Base-by-base conservation (phyloP, 2,329 filamentous ascomycete genomes). In the Venturia carpophila region DNA sequence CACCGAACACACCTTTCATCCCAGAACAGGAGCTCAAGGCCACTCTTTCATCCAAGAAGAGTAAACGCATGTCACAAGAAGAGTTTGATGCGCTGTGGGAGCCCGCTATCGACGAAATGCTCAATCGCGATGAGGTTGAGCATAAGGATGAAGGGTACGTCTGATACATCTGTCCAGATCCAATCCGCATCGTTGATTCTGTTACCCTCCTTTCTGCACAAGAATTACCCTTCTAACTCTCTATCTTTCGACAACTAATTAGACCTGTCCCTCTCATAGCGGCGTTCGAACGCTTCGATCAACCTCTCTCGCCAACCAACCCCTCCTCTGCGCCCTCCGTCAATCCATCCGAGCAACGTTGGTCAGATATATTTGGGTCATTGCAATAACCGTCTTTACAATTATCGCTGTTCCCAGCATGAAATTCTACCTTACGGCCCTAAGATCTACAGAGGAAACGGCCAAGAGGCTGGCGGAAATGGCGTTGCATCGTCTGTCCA, bases 71-170 rank as follows among this genome's bases (percentile, higher is more conserved):
- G 84, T 90, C 83, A 68, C 87, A 92, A 71, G 83, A 89, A 52
- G 93, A 97, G 73, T 97, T 99, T 72, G 91, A 97, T 69, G 91
- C 96, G 66, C 84, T 99, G 9, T 94, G 90, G 85, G 79, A 80
- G 37, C 84, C 84, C 67, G 90, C 90, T 2, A 83, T 92, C 65
- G 87, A 87, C 21, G 90, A 92, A 70, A 84, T 92, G 63, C 82
- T 82, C 47, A 76, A 78, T 24, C 79, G 83, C 63, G 86, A 89
- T 58, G 86, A 89, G 73, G 76, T 88, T 55, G 75, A 83, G 24
- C 80, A 79, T 69, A 80, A 77, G 55, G 78, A 79, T 56, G 80
- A 85, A 72, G 79, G 79, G 86, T 87, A 83, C 84, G 84, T 80
- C 68, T 60, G 67, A 65, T 68, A 67, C 69, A 47, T n/a, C 45